Base-by-base conservation (phyloP, 371 early-diverging fungal species). In the Catenaria anguillulae region DNA sequence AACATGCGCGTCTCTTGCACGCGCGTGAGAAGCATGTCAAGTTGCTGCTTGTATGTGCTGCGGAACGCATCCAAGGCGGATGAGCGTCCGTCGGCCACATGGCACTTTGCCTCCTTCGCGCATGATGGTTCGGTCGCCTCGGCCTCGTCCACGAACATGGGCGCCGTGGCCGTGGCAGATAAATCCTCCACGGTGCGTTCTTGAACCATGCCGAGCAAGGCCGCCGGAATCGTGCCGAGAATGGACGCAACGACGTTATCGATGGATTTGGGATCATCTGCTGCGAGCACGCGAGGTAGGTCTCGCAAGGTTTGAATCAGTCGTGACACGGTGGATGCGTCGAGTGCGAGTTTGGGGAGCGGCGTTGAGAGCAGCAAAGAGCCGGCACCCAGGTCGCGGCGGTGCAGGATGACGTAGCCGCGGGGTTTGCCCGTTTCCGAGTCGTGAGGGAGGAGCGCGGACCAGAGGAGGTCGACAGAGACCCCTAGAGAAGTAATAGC, bases 371-470 rank as follows among this genome's bases (percentile, higher is more conserved):
- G 40, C n/a, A n/a, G n/a, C n/a, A n/a, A n/a, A 4, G 54, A 54
- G 19, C 29, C 56, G 29, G 23, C 56, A 10, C 29, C 42, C 12
- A 13, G 5, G 0, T n/a, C 34, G 58, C 58, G n/a, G 24, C 42
- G 36, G 26, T 31, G 6, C 33, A 58, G 33, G n/a, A 58, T 8
- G 24, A 45, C 48, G 48, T 63, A 63, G 15, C 63, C 63, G 24
- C 63, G 42, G 17, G 63, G 50, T 21, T 60, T 43, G 24, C 35
- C 62, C 12, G 63, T 63, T 5, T 33, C 63, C 13, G 56, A 42
- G 24, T 63, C 63, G 36, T 58, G 58, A n/a, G 58, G 58, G n/a
- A 4, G 42, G 26, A 58, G 8, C 24, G 58, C 5, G 13, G 31
- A 33, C 58, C 58, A 58, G 2, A 58, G 24, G 2, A 58, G 29